phyloP scores from a whole-genome alignment of 768 basidiomycete genomes.

The Daedaleopsis nitida region DNA sequence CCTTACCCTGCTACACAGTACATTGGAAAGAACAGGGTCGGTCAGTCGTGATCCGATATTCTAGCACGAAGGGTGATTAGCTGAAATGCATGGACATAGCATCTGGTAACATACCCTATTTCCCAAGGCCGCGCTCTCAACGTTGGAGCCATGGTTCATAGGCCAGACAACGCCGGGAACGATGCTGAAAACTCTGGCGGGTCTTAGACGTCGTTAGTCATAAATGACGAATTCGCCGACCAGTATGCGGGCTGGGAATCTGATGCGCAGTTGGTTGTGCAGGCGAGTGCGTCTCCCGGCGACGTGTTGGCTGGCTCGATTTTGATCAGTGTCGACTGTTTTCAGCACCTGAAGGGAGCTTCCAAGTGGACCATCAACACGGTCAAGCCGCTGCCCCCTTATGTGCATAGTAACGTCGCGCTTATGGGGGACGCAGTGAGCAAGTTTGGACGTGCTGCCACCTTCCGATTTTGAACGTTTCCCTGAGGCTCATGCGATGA shows the following conservation, averaged over 20 bases:
- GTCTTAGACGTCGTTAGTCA: not conserved
- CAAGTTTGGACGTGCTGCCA: not conserved
- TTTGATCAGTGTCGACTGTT: not conserved
- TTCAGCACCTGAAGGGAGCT: not conserved
- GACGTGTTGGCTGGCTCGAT: too few relatives aligned
- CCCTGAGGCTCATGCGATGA: not conserved
- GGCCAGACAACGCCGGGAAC: not conserved
- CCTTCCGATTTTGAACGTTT: not conserved
- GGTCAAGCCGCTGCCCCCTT: not conserved
- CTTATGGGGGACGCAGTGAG: not conserved
- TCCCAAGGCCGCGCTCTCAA: slow-evolving; percentile 2
- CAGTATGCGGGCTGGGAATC: not conserved
- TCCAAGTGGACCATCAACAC: not conserved
- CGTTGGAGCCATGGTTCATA: not conserved
- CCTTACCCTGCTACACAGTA: not conserved
- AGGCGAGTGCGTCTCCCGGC: not conserved
- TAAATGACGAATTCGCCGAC: not conserved
- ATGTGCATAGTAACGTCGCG: not conserved
- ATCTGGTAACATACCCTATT: slow-evolving; percentile 1
- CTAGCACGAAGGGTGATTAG: not conserved
- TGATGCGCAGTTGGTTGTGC: not conserved
- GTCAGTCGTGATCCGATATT: not conserved
- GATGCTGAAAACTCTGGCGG: not conserved
- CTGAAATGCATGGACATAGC: not conserved
- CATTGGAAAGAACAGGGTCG: not conserved